Percentiles rank a stretch among this genome's conserved stretches.
Conservation (phyloP, 805 yeast genomes). For the Yarrowia keelungensis region DNA sequence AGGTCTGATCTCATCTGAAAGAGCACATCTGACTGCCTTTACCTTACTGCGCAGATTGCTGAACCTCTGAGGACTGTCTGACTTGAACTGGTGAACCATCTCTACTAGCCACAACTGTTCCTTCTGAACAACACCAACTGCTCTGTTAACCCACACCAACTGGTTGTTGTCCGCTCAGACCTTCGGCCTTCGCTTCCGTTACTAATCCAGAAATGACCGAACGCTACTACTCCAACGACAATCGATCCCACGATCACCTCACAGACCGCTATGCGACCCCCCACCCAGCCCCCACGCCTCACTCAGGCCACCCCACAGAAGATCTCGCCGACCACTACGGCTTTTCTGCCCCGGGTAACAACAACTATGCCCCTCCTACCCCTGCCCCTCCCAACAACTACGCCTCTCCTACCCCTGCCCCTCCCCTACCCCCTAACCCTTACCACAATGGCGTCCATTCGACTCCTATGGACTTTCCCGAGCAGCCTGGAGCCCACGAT, state of each 20-base stretch:
- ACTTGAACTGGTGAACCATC: no score
- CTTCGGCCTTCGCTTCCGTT: no score
- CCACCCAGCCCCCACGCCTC: slow-evolving; percentile 9
- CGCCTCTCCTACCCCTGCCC: slow-evolving; percentile 11
- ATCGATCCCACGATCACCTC: slow-evolving; percentile 33
- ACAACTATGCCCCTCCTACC: slow-evolving; percentile 20
- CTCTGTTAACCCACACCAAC: no score
- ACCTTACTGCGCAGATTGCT: no score
- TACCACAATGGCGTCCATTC: slow-evolving; percentile 29
- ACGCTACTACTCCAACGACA: slow-evolving; percentile 35
- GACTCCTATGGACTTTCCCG: slow-evolving; percentile 16
- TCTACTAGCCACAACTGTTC: no score
- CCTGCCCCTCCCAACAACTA: slow-evolving; percentile 24
- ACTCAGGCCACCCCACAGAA: slow-evolving; percentile 16
- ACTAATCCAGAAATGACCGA: slow-evolving; percentile 35
- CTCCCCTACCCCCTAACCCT: slow-evolving; percentile 20
- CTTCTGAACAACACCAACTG: no score
- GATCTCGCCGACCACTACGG: slow-evolving; percentile 34
- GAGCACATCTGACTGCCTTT: no score
- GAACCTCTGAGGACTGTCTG: no score
- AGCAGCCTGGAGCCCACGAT: not conserved
- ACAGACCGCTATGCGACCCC: slow-evolving; percentile 23
- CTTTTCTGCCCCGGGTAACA: slow-evolving; percentile 13
- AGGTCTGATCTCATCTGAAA: no score
- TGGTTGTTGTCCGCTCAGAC: no score